phyloP scores from a whole-genome alignment of 768 basidiomycete genomes.

The Phlebiopsis flavidoalba region DNA sequence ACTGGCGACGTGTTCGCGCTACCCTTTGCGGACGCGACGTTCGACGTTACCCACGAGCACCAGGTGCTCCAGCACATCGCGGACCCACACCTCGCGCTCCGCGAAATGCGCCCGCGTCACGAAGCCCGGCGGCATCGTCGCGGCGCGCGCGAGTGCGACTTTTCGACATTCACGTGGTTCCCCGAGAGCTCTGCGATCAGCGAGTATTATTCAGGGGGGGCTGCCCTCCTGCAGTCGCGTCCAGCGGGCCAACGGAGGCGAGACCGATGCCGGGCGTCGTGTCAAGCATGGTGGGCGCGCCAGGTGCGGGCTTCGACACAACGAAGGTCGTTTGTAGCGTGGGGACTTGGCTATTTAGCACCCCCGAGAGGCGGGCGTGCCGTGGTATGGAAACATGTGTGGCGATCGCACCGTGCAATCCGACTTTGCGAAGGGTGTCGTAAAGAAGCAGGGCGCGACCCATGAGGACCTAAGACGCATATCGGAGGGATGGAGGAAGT shows the following conservation, averaged over 20 bases:
- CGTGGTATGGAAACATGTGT: slow-evolving; percentile 37
- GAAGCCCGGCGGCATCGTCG: slow-evolving; percentile 16
- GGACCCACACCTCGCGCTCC: slow-evolving; percentile 34
- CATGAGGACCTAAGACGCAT: slow-evolving; percentile 13
- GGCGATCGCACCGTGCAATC: slow-evolving; percentile 32
- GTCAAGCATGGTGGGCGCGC: slow-evolving; percentile 34
- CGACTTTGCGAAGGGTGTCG: slow-evolving; percentile 27
- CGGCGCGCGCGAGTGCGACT: slow-evolving; percentile 41
- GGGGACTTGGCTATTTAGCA: slow-evolving; percentile 33
- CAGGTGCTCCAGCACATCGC: slow-evolving; percentile 45
- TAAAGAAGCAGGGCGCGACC: slow-evolving; percentile 23
- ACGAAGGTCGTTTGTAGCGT: slow-evolving; percentile 23
- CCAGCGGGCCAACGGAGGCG: slow-evolving; percentile 30
- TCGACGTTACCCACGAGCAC: slow-evolving; percentile 46
- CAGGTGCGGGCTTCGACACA: slow-evolving; percentile 30
- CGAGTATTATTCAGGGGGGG: too few species aligned
- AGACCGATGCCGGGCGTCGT: slow-evolving; percentile 35
- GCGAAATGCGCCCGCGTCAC: slow-evolving; percentile 33
- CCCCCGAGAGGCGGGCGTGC: slow-evolving; percentile 28
- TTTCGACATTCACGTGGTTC: slow-evolving; percentile 29
- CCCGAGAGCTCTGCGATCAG: slow-evolving; percentile 29
- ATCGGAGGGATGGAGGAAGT: slow-evolving; percentile 9
- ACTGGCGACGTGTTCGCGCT: slow-evolving; percentile 34
- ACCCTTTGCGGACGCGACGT: slow-evolving; percentile 33
- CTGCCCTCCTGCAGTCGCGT: slow-evolving; percentile 25